A percentile compares a stretch with the other conserved stretches of the same genome.
These are phyloP conservation scores for Penicillium taxi DNA, from an alignment of 495 filamentous ascomycete species.

Conservation along the genomic window DNA sequence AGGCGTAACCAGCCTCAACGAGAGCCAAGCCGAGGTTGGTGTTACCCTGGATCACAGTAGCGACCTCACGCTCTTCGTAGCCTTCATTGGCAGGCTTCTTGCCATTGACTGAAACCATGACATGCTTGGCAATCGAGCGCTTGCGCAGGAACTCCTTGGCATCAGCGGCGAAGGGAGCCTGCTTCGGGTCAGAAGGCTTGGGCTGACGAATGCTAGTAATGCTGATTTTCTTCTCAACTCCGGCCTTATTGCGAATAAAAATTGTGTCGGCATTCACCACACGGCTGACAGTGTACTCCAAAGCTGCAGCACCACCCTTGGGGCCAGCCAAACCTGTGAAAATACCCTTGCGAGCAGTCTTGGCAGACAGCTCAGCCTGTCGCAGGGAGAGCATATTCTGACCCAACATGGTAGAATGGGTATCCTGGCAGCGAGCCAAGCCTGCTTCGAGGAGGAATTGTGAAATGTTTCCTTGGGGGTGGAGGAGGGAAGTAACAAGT, in stretches of 20 bases:
- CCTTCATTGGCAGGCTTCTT: conserved; percentile 84
- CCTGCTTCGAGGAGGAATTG: conserved; percentile 80
- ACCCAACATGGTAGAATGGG: conserved; percentile 85
- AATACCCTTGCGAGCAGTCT: conserved; percentile 60
- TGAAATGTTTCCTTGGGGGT: conserved; percentile 87
- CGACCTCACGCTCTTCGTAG: conserved; percentile 90
- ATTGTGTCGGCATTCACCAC: conserved; percentile 86
- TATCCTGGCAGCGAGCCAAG: conserved; percentile 84
- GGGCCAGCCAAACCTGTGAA: conserved; percentile 71
- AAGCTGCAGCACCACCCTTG: conserved; percentile 43
- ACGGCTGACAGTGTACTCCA: conserved; percentile 77
- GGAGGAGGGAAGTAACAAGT: conserved; percentile 69
- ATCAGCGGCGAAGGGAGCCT: conserved; percentile 81
- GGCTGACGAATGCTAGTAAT: conserved; percentile 90
- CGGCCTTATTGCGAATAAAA: conserved; percentile 72
- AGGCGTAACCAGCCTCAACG: conserved; percentile 85
- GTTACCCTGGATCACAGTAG: conserved; percentile 71
- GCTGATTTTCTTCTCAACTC: conserved; percentile 79
- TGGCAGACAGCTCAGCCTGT: conserved; percentile 80
- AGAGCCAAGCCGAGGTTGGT: conserved; percentile 80
- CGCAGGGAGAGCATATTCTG: conserved; percentile 75
- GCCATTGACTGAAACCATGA: conserved; percentile 78
- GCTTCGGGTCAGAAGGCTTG: conserved; percentile 69
- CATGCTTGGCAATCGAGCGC: conserved; percentile 90
- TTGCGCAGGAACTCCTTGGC: conserved; percentile 95